Evolutionary conservation across 495 filamentous ascomycete species (phyloP).

Genomic region (Aspergillus egyptiacus): DNA sequence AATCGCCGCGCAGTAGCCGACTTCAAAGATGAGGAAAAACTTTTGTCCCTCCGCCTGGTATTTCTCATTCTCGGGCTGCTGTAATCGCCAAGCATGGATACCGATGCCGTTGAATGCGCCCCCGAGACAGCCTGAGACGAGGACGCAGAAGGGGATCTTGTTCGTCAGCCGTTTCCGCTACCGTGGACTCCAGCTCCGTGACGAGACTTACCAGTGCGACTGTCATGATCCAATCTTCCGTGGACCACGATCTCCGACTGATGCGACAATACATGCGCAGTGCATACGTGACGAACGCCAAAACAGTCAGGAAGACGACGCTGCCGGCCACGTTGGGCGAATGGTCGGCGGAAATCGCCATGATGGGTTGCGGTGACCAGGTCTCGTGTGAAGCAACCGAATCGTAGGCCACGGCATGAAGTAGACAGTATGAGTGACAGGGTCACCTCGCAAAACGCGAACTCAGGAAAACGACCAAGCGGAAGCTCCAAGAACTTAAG

Average conservation of each 20-base stretch:
- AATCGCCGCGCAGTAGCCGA: conserved; percentile 25
- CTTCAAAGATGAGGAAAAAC: conserved; percentile 26
- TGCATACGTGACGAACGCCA: conserved; percentile 16
- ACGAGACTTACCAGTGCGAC: conserved; percentile 19
- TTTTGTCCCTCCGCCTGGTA: conserved; percentile 18
- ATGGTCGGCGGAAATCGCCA: conserved; percentile 20
- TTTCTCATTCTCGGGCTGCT: conserved; percentile 14
- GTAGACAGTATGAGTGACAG: no score
- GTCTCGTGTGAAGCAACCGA: no score
- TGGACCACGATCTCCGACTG: conserved; percentile 18
- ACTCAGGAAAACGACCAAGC: no score
- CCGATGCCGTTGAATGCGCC: conserved; percentile 26
- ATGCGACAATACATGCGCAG: conserved; percentile 20
- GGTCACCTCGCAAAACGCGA: no score
- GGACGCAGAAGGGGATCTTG: conserved; percentile 21
- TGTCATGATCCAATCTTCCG: conserved; percentile 27
- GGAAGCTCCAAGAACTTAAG: no score
- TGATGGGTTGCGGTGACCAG: no score
- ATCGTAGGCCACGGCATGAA: no score
- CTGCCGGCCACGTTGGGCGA: conserved; percentile 18
- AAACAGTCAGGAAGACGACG: conserved; percentile 18
- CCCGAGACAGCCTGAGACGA: conserved; percentile 18
- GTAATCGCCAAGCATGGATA: conserved; percentile 9
- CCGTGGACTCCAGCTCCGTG: background rate
- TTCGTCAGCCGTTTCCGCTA: background rate